phyloP scores from a whole-genome alignment of 1,139 yeast species.

The Blastobotrys ciferrii region DNA sequence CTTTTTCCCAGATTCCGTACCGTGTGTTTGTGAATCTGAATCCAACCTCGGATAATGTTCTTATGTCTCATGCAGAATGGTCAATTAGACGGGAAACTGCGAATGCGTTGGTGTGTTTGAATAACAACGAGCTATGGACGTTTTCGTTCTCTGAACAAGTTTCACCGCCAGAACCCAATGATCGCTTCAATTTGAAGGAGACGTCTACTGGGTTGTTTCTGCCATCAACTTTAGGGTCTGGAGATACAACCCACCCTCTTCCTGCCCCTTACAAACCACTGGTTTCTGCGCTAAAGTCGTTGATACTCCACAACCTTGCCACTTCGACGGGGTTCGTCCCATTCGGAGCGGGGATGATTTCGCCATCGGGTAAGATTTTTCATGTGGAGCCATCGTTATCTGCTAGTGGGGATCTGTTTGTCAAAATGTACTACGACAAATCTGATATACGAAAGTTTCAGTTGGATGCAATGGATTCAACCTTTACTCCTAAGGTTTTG shows the following conservation, averaged over 20 bases:
- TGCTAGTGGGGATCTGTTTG: constrained; percentile 39
- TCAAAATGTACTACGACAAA: constrained; percentile 27
- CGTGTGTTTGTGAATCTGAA: constrained; percentile 38
- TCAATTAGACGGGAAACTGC: constrained; percentile 52
- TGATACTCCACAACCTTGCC: constrained; percentile 50
- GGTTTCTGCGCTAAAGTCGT: constrained; percentile 57
- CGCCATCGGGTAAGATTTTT: constrained; percentile 25
- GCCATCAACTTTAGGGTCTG: constrained; percentile 37
- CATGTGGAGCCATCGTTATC: constrained; percentile 34
- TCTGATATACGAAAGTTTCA: constrained; percentile 17
- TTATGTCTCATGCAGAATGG: constrained; percentile 58
- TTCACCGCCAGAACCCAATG: constrained; percentile 35
- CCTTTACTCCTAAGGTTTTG: constrained; percentile 49
- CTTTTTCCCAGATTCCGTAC: constrained; percentile 32
- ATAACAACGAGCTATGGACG: constrained; percentile 62
- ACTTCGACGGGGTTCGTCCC: constrained; percentile 49
- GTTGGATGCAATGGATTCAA: constrained; percentile 20
- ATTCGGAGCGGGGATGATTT: constrained; percentile 25
- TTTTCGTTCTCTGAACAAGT: constrained; percentile 44
- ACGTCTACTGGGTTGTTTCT: constrained; percentile 40
- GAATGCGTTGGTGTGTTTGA: constrained; percentile 53
- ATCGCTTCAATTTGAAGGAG: constrained; percentile 34
- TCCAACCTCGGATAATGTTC: constrained; percentile 35
- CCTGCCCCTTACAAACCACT: constrained; percentile 54
- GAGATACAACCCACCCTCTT: constrained; percentile 21